These are phyloP conservation scores for Aspergillus sp. DNA, from an alignment of 2,329 filamentous ascomycete species.

Conservation along the genomic window DNA sequence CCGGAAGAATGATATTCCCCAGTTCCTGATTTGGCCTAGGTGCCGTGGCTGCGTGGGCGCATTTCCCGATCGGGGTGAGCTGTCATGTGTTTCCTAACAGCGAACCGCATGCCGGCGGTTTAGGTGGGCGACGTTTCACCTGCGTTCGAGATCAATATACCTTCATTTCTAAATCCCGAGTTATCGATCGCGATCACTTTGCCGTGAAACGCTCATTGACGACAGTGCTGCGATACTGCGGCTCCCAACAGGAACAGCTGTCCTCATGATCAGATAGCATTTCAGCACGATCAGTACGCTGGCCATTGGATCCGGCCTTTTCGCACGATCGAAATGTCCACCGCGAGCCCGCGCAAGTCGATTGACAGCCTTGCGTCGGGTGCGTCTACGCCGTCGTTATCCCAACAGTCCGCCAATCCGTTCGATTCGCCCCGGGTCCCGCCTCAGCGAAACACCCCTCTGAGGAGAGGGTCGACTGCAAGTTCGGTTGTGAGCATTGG, in stretches of 20 bases:
- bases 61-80: constrained; percentile 22
- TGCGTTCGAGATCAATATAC: background rate
- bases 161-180: background rate
- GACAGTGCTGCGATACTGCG: background rate
- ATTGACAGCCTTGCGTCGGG: constrained; percentile 57
- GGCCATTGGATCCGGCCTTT: constrained; percentile 28
- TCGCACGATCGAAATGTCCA: constrained; percentile 50
- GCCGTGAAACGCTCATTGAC: background rate
- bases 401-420: constrained; percentile 41
- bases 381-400: constrained; percentile 45
- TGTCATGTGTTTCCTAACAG: constrained; percentile 15
- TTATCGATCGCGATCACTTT: background rate
- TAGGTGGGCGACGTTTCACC: constrained; percentile 10
- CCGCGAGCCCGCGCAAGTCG: constrained; percentile 57
- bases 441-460: constrained; percentile 26
- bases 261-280: constrained; percentile 30
- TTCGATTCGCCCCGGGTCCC: constrained; percentile 31
- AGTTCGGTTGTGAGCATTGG: constrained; percentile 86
- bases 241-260: constrained; percentile 7
- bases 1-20: constrained; percentile 8
- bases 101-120: constrained; percentile 13
- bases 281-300: constrained; percentile 20
- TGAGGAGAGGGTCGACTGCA: constrained; percentile 69
- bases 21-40: constrained; percentile 8
- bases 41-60: constrained; percentile 9